A percentile compares a stretch with the other conserved stretches of the same genome.
These are phyloP conservation scores for Dipteronia dyeriana DNA, from an alignment of 345 rosid species.

Conservation along the genomic window DNA sequence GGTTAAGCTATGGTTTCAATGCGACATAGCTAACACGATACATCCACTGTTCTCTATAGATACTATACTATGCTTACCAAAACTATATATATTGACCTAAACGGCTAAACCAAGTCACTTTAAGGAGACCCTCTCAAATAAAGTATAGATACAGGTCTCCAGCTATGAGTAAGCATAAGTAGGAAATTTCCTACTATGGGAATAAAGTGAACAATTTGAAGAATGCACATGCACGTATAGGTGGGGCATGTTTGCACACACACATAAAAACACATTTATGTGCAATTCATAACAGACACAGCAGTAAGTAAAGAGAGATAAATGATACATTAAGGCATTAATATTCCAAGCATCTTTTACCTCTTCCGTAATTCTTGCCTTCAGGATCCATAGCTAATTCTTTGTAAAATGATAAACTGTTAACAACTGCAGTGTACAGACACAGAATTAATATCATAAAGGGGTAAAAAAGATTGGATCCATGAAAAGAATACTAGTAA, in stretches of 20 bases:
- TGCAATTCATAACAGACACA: neutral
- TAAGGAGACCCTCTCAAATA: neutral
- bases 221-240: neutral
- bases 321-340: neutral
- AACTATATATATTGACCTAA: neutral
- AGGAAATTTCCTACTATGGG: neutral
- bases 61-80: neutral
- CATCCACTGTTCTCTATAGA: neutral
- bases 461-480: neutral
- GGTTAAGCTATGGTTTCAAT: neutral
- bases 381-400: slow-evolving; percentile 62
- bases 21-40: neutral
- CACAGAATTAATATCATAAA: neutral
- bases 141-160: neutral
- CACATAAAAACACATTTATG: neutral
- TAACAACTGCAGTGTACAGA: slow-evolving; percentile 38
- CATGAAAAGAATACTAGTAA: neutral
- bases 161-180: neutral
- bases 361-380: slow-evolving; percentile 68
- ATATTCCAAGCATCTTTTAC: slow-evolving; percentile 31
- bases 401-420: slow-evolving; percentile 26
- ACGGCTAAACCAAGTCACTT: neutral
- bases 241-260: neutral
- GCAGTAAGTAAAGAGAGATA: neutral
- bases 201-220: neutral